These are phyloP conservation scores for Dictyostelium capitatum DNA, from an alignment of 78 protist species.

Conservation along the genomic window DNA sequence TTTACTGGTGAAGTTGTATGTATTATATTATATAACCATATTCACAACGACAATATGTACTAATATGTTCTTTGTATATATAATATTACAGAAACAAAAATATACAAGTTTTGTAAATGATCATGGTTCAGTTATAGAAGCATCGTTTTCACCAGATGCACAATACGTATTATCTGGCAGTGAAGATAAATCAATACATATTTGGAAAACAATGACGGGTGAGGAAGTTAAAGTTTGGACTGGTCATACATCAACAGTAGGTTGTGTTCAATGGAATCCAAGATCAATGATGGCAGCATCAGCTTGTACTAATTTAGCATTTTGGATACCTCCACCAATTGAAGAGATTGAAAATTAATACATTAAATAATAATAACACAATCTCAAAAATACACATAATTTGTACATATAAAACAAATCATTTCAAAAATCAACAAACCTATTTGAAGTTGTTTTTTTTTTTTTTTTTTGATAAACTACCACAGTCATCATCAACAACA, in stretches of 20 bases:
- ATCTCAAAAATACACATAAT: too few relatives aligned
- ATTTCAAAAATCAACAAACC: too few relatives aligned
- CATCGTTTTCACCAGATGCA: constrained; percentile 89
- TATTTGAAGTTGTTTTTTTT: too few relatives aligned
- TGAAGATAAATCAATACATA: constrained; percentile 86
- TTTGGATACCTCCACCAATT: constrained; percentile 83
- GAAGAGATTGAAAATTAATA: too few relatives aligned
- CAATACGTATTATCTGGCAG: constrained; percentile 87
- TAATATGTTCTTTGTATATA: background rate
- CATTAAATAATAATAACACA: too few relatives aligned
- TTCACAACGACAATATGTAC: background rate
- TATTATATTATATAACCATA: background rate
- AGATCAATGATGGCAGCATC: constrained; percentile 86
- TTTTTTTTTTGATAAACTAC: too few relatives aligned
- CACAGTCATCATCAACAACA: too few relatives aligned
- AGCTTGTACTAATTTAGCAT: constrained; percentile 70
- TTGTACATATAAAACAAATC: too few relatives aligned
- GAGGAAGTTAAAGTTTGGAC: constrained; percentile 79
- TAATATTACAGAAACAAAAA: constrained; percentile 52
- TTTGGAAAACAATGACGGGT: constrained; percentile 86
- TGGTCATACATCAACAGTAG: constrained; percentile 83
- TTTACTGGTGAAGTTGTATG: constrained; percentile 75
- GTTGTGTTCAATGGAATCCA: constrained; percentile 89
- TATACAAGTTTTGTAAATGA: constrained; percentile 79
- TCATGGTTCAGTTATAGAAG: constrained; percentile 50